Evolutionary conservation across 176 grass and related monocot genomes (phyloP).

Genomic region (Carex littledalei): DNA sequence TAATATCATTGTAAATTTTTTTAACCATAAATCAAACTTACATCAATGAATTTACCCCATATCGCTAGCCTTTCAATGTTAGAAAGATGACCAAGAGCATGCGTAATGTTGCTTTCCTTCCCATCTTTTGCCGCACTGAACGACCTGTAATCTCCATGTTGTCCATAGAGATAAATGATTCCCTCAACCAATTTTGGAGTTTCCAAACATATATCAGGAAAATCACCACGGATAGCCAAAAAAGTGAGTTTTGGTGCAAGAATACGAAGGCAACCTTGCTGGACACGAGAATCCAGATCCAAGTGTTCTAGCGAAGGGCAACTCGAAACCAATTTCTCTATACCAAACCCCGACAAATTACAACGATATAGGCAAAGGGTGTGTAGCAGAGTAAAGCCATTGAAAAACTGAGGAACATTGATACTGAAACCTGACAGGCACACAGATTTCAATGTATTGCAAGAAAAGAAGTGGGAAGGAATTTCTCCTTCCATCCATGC

Average conservation of each 20-base stretch:
- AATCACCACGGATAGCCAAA: slow-evolving; percentile 25
- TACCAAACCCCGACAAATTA: slow-evolving; percentile 4
- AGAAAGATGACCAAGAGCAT: slow-evolving; percentile 25
- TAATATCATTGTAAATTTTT: neutral
- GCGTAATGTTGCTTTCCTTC: slow-evolving; percentile 26
- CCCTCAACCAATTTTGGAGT: slow-evolving; percentile 28
- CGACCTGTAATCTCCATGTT: neutral
- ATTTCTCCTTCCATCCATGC: slow-evolving; percentile 26
- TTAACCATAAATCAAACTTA: slow-evolving; percentile 18
- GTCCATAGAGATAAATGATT: neutral
- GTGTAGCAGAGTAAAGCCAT: slow-evolving; percentile 28
- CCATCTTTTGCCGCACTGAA: neutral
- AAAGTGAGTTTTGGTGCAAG: slow-evolving; percentile 34
- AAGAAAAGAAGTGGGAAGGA: slow-evolving; percentile 33
- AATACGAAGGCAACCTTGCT: slow-evolving; percentile 29
- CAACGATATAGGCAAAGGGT: slow-evolving; percentile 31
- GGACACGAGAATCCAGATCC: neutral
- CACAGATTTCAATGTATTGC: slow-evolving; percentile 18
- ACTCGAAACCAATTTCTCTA: slow-evolving; percentile 34
- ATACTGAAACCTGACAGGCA: slow-evolving; percentile 8
- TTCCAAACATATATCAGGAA: neutral
- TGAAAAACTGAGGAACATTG: slow-evolving; percentile 6
- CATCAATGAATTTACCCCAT: neutral
- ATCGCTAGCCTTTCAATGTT: slow-evolving; percentile 30
- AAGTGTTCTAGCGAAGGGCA: slow-evolving; percentile 34